These are phyloP conservation scores for Paramecium pentaurelia DNA, from an alignment of 73 alveolate species.

Conservation along the genomic window DNA sequence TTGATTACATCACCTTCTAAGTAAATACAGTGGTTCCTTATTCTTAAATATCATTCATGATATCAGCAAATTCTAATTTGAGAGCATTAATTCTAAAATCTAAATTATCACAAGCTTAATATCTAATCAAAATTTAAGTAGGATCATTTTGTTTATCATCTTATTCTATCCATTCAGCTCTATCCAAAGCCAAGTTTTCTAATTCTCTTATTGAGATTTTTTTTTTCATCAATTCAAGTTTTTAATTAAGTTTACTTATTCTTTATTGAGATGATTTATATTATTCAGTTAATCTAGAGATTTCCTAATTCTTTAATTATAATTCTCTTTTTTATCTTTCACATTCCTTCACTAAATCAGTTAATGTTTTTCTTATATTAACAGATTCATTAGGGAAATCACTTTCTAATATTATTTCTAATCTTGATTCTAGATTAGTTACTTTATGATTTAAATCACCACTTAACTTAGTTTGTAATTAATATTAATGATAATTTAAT, in stretches of 20 bases:
- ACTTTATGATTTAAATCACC: conserved; percentile 18
- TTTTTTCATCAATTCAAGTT: conserved; percentile 22
- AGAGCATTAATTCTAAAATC: conserved; percentile 41
- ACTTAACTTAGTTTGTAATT: not conserved
- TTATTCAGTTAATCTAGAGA: not conserved
- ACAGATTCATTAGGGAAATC: not conserved
- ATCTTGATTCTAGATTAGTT: not conserved
- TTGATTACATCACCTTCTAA: not conserved
- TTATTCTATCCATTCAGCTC: not conserved
- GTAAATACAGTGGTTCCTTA: conserved; percentile 2
- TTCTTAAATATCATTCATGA: not conserved
- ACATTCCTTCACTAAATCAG: conserved; percentile 23
- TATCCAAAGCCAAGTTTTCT: not conserved
- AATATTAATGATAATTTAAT: not conserved
- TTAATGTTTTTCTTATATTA: not conserved
- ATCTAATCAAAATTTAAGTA: not conserved
- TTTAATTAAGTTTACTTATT: not conserved
- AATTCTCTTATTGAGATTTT: conserved; percentile 20
- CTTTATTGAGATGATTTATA: not conserved
- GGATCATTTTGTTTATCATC: conserved; percentile 33
- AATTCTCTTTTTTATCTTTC: conserved; percentile 28
- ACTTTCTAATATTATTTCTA: not conserved
- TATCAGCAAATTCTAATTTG: not conserved
- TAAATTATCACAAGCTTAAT: conserved; percentile 20
- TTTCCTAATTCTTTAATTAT: not conserved